Evolutionary conservation across 2,329 filamentous ascomycete species (phyloP), one percentile per base, ranked within the genome.

Genomic region (Cladorrhinum sp.): DNA sequence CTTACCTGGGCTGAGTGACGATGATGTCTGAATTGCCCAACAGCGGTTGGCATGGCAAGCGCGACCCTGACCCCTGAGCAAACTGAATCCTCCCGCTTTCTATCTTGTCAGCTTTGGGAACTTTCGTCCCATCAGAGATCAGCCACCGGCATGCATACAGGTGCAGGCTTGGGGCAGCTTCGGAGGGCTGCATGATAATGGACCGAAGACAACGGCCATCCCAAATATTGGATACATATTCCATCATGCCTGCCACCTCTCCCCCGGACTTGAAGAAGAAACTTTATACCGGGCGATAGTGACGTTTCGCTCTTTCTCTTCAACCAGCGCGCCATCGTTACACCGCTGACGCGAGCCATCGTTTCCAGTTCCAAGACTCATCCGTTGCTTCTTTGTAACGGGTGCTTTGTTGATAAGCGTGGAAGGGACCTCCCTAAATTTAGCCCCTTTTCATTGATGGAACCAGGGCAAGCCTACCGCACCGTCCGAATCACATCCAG

Each of bases 121-220:
- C 52, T 45, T 48, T 50, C 20, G 18, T 48, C 41, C 18, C 48
- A 50, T 54, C 52, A 32, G 29, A 32, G 29, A 32, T 7, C 29
- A 32, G 29, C 16, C 53, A 56, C 32, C 52, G 18, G 52, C 52
- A 55, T 55, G 52, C 36, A 54, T 20, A 45, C 16, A 45, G n/a
- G 20, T 45, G 41, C 41, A 45, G 41, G 41, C 41, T 45, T 18
- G 41, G 16, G 32, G 52, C 52, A 56, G 23, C 53, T 3, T 32
- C 29, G 36, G 36, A 27, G 20, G 36, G 23, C 49, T 50, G 36
- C 53, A 56, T 48, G 32, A 56, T 56, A 23, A 48, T 49, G 41
- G 41, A 45, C 41, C 41, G 41, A 45, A 20, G 16, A 20, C 36
- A 20, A 20, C 8, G 16, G 41, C 41, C n/a, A n/a, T n/a, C n/a